These are phyloP conservation scores for Verticillium tricorpus DNA, from an alignment of 2,329 filamentous ascomycete genomes.

Conservation along the genomic window DNA sequence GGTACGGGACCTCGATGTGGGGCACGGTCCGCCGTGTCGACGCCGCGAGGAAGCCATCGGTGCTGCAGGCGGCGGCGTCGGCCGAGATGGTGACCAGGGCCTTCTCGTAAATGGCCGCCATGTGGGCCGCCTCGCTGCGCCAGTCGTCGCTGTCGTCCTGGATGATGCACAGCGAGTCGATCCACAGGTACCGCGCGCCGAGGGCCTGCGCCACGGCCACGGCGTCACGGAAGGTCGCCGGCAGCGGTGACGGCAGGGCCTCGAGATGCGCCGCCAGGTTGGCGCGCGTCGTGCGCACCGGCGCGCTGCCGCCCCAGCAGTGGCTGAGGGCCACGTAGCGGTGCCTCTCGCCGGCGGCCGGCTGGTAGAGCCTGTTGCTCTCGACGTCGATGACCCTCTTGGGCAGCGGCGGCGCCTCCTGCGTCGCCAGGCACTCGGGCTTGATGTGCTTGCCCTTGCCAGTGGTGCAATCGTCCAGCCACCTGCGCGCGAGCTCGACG, in stretches of 20 bases:
- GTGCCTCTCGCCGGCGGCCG: slow-evolving; percentile 16
- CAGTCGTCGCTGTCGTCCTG: slow-evolving; percentile 17
- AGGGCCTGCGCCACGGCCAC: slow-evolving; percentile 19
- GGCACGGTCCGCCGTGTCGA: neutral
- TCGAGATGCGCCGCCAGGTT: neutral
- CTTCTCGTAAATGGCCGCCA: slow-evolving; percentile 12
- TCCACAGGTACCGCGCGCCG: slow-evolving; percentile 22
- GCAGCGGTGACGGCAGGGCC: slow-evolving; percentile 3
- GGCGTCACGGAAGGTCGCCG: slow-evolving; percentile 19
- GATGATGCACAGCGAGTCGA: slow-evolving; percentile 27
- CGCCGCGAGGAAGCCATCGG: neutral
- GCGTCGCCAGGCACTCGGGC: neutral
- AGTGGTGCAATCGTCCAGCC: neutral
- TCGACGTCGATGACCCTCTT: neutral
- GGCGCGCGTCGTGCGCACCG: neutral
- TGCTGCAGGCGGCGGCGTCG: neutral
- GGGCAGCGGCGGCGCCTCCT: neutral
- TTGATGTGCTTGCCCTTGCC: neutral
- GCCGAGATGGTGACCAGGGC: slow-evolving; percentile 11
- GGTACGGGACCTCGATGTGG: neutral
- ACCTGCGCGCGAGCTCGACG: neutral
- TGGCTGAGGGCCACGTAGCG: slow-evolving; percentile 11
- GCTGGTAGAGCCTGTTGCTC: slow-evolving; percentile 5
- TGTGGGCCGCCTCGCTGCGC: slow-evolving; percentile 9
- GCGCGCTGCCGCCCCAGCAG: slow-evolving; percentile 6